Percentiles rank a stretch among this genome's conserved stretches.
phyloP scores from a whole-genome alignment of 2,329 filamentous ascomycete species.

The Biscogniauxia sp. region DNA sequence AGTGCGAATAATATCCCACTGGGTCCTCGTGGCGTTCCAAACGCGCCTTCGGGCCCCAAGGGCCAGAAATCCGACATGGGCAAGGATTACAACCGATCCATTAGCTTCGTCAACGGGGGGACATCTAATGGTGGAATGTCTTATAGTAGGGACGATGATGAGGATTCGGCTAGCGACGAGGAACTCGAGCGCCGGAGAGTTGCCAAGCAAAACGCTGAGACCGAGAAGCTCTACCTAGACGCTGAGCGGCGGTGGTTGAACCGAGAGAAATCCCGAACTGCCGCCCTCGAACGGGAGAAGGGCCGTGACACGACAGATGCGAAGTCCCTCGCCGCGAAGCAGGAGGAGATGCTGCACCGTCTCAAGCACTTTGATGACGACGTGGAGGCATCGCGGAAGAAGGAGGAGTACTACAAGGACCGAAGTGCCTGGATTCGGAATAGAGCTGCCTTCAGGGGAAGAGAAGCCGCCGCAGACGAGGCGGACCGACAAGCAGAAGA shows the following conservation, averaged over 20 bases:
- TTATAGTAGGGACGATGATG: constrained; percentile 73
- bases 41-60: constrained; percentile 67
- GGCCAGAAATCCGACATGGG: constrained; percentile 52
- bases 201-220: constrained; percentile 70
- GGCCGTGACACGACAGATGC: constrained; percentile 76
- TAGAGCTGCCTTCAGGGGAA: constrained; percentile 67
- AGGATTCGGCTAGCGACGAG: constrained; percentile 82
- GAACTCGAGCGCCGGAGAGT: constrained; percentile 74
- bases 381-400: constrained; percentile 68
- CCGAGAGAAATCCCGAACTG: constrained; percentile 77
- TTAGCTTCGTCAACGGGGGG: constrained; percentile 80
- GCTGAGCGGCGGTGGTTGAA: constrained; percentile 90
- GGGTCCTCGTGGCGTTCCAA: constrained; percentile 68
- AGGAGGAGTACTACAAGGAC: constrained; percentile 83
- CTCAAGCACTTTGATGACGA: constrained; percentile 88
- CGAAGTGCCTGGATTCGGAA: constrained; percentile 82
- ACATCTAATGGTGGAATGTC: constrained; percentile 58
- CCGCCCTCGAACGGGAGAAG: constrained; percentile 81
- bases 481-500: constrained; percentile 76
- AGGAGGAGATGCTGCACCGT: constrained; percentile 67
- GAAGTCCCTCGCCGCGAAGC: constrained; percentile 60
- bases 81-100: constrained; percentile 52
- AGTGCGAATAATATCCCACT: constrained; percentile 71
- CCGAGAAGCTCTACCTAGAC: constrained; percentile 78
- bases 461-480: constrained; percentile 78